These are phyloP conservation scores for Vitis rotundifolia DNA, from an alignment of 164 flowering plant species.

Conservation along the genomic window DNA sequence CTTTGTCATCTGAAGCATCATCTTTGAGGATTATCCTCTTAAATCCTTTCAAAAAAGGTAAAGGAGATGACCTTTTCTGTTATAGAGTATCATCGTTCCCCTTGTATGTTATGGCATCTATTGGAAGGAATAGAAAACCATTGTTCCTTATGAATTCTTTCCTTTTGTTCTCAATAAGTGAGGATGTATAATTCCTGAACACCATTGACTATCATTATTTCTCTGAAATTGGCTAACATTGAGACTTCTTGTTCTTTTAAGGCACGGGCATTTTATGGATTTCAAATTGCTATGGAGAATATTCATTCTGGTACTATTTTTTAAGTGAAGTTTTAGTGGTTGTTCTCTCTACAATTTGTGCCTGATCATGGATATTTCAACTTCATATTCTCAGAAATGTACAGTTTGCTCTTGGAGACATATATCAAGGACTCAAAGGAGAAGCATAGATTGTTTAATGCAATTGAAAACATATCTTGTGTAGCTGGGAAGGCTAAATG, in stretches of 20 bases:
- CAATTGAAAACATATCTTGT: constrained; percentile 75
- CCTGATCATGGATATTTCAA: constrained; percentile 18
- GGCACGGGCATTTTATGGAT: constrained; percentile 87
- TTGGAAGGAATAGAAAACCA: no score
- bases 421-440: constrained; percentile 72
- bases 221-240: neutral
- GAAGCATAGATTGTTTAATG: constrained; percentile 75
- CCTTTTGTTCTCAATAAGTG: no score
- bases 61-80: neutral
- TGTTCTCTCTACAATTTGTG: constrained; percentile 3
- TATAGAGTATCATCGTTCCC: neutral
- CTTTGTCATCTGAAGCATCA: neutral
- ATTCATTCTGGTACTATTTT: constrained; percentile 75
- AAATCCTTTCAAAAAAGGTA: neutral
- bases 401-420: constrained; percentile 91
- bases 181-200: no score
- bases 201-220: no score
- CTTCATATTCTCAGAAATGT: constrained; percentile 60
- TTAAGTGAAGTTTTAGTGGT: constrained; percentile 4
- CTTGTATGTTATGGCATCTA: neutral
- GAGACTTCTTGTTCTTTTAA: constrained; percentile 18
- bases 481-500: constrained; percentile 75
- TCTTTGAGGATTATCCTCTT: neutral
- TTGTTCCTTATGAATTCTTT: neutral
- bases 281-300: constrained; percentile 89